Evolutionary conservation across 2,329 filamentous ascomycete species (phyloP), one percentile per base, ranked within the genome.

Genomic region (Harringtonia aguacate): DNA sequence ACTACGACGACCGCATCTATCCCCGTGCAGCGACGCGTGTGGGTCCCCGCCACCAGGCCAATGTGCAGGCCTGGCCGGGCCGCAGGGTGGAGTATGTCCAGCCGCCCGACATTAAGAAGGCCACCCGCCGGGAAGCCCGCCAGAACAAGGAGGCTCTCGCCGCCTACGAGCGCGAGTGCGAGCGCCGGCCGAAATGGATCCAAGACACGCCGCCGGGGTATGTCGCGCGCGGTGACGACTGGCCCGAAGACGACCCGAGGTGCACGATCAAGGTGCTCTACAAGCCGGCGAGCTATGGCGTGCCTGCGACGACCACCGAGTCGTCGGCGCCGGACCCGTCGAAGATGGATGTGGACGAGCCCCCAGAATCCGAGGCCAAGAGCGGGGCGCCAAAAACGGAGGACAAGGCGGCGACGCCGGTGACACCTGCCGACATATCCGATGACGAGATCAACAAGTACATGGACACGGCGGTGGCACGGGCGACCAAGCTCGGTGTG

Each of bases 1-100:
- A 98, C 60, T 94, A 95, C 58, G 92, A 98, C 57, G 92, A 98
- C 61, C 82, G 92, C 51, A 97, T 98, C 52, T 97, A 97, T 58
- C 92, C 92, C 9, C 83, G 92, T 52, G 90, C 92, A 15, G 94
- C 89, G 58, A 97, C 92, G 44, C 83, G 92, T 31, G 71, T 97
- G 31, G 92, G 92, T 8, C 86, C 88, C 10, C 80, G 88, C 44
- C 88, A 97, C 61, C 92, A 98, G 66, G 90, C 92, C 4, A 82
- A 80, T 53, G 85, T 95, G 29, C 70, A 76, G 39, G 73, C 84
- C 7, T 98, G 92, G 92, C 83, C 83, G 44, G 92, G 90, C 6
- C 79, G 79, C 43, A 81, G 88, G 0, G 81, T 97, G n/a, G 74
- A 94, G 60, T 85, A 94, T 46, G 86, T 95, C 49, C 95, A 94